Percentiles rank a stretch among this genome's conserved stretches.
Evolutionary conservation across 2,329 filamentous ascomycete species (phyloP).

Genomic region (Aspergillus udagawae): DNA sequence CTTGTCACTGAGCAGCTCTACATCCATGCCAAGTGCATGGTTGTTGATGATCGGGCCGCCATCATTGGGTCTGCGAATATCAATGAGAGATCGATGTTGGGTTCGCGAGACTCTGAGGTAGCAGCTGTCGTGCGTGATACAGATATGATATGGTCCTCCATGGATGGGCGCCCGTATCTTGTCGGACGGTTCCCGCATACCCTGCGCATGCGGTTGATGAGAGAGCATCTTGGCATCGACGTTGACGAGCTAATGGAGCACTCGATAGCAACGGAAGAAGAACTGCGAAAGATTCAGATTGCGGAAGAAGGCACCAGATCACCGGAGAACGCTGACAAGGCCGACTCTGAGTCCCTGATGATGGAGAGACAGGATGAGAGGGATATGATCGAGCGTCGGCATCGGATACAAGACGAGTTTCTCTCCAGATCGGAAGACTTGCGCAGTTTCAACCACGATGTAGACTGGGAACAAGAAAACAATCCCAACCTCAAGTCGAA

Average conservation of each 20-base stretch:
- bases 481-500: constrained; percentile 55
- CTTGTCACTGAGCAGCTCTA: constrained; percentile 95
- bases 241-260: constrained; percentile 86
- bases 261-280: constrained; percentile 64
- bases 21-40: constrained; percentile 95
- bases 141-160: constrained; percentile 85
- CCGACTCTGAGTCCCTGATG: constrained; percentile 28
- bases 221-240: constrained; percentile 93
- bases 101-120: constrained; percentile 84
- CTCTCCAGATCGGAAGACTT: constrained; percentile 53
- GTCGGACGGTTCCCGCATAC: constrained; percentile 92
- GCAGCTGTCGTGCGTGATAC: constrained; percentile 88
- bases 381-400: constrained; percentile 41
- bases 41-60: constrained; percentile 88
- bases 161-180: constrained; percentile 84
- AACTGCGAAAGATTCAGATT: constrained; percentile 57
- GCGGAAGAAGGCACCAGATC: constrained; percentile 42
- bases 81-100: constrained; percentile 94
- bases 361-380: constrained; percentile 38
- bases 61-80: constrained; percentile 98
- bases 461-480: constrained; percentile 57
- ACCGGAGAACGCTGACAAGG: constrained; percentile 16
- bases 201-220: constrained; percentile 87
- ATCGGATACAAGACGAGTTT: constrained; percentile 53
- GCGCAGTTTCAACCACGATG: constrained; percentile 72